phyloP scores from a whole-genome alignment of 768 basidiomycete genomes.

The Tylopilus rubrobrunneus region DNA sequence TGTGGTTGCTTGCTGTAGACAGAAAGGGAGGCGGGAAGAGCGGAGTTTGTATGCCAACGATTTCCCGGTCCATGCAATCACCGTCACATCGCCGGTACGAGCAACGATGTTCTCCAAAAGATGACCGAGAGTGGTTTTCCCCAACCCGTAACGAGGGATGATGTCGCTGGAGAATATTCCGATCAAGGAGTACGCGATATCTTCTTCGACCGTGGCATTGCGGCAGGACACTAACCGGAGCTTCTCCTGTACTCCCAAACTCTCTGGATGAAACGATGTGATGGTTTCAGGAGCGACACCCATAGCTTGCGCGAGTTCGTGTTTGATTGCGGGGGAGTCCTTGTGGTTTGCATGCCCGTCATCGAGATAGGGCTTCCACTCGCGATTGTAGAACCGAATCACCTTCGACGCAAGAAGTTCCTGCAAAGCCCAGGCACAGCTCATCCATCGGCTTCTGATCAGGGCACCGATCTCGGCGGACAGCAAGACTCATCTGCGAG shows the following conservation, averaged over 20 bases:
- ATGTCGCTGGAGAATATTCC: constrained; percentile 10
- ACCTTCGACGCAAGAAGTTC: constrained; percentile 6
- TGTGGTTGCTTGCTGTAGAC: constrained; percentile 1
- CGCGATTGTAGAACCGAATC: constrained; percentile 8
- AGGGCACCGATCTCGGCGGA: background rate
- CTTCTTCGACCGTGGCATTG: constrained; percentile 3
- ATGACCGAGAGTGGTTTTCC: constrained; percentile 1
- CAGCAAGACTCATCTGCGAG: background rate
- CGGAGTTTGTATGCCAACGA: constrained; percentile 5
- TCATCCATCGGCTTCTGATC: background rate
- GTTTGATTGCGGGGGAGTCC: background rate
- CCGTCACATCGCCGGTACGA: constrained; percentile 5
- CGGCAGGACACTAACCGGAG: constrained; percentile 8
- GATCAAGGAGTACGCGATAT: background rate
- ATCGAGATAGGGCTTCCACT: constrained; percentile 7
- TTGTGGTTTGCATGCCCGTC: constrained; percentile 6
- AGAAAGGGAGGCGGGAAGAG: constrained; percentile 5
- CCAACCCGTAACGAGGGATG: constrained; percentile 3
- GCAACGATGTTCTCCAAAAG: constrained; percentile 7
- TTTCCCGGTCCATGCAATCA: constrained; percentile 8
- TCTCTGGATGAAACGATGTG: background rate
- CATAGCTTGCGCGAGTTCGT: constrained; percentile 8
- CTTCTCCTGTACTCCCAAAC: constrained; percentile 5
- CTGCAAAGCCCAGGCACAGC: background rate
- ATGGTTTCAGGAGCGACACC: background rate